phyloP scores from a whole-genome alignment of 768 basidiomycete species.

The Tremella yokohamensis region DNA sequence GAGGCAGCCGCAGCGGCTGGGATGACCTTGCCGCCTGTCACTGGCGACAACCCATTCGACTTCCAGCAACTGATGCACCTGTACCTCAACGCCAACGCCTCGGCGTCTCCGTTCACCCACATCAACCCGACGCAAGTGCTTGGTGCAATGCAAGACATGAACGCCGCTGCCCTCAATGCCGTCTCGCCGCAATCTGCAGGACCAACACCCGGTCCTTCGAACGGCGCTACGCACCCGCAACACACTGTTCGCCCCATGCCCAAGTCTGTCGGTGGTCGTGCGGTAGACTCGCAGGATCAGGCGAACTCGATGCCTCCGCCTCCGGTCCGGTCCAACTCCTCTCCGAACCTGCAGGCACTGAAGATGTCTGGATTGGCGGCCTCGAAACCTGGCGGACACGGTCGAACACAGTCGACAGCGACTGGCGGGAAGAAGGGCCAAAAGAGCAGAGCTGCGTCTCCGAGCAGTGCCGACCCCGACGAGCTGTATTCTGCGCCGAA shows the following conservation, averaged over 20 bases:
- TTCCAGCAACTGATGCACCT: conserved; percentile 52
- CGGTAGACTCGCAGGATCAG: conserved; percentile 13
- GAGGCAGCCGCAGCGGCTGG: conserved; percentile 12
- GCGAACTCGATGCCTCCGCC: conserved; percentile 9
- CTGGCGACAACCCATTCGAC: conserved; percentile 40
- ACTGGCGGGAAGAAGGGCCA: conserved; percentile 7
- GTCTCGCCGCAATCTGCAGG: conserved; percentile 20
- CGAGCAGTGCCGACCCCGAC: conserved; percentile 20
- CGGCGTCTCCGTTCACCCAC: conserved; percentile 50
- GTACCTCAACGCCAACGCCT: conserved; percentile 47
- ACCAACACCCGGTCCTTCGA: conserved; percentile 10
- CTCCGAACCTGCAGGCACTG: conserved; percentile 43
- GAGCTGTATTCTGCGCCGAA: conserved; percentile 57
- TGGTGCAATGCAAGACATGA: conserved; percentile 39
- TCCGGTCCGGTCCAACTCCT: conserved; percentile 42
- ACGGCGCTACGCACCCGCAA: background rate
- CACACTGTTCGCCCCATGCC: conserved; percentile 35
- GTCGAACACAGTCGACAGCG: conserved; percentile 18
- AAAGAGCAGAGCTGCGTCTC: conserved; percentile 20
- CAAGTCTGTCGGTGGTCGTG: conserved; percentile 39
- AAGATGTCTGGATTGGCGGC: conserved; percentile 21
- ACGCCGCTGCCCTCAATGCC: conserved; percentile 59
- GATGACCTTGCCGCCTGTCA: conserved; percentile 14
- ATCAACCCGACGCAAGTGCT: conserved; percentile 90
- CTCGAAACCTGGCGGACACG: conserved; percentile 15